Conservation (phyloP, 2,329 filamentous ascomycete genomes). For the Pseudogymnoascus sp. region DNA sequence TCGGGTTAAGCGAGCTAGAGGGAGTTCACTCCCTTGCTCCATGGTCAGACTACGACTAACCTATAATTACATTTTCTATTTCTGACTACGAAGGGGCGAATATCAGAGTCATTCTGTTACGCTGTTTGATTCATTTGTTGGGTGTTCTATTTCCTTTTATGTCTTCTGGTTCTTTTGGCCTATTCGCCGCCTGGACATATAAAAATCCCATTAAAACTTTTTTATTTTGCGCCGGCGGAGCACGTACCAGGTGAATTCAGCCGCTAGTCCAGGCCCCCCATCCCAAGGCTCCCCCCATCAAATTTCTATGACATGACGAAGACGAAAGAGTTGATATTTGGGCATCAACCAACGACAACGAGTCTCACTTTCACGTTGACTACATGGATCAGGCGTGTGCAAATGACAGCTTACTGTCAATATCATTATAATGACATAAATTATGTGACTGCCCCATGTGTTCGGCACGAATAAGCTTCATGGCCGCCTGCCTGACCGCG, state of each 20-base stretch:
- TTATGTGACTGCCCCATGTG: background rate
- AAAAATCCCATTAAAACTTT: conserved; percentile 5
- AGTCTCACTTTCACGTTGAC: background rate
- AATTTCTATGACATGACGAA: background rate
- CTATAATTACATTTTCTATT: background rate
- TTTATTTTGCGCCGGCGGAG: background rate
- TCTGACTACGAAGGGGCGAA: background rate
- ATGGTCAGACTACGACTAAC: background rate
- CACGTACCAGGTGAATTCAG: background rate
- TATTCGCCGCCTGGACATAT: background rate
- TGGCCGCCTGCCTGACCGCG: background rate
- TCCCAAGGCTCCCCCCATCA: background rate
- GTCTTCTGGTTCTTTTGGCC: too few relatives aligned
- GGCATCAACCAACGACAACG: background rate
- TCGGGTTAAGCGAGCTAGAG: conserved; percentile 13
- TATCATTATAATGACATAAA: background rate
- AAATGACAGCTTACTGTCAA: background rate
- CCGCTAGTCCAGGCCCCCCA: background rate
- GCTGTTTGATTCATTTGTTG: background rate
- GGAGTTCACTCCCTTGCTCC: background rate
- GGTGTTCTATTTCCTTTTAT: background rate
- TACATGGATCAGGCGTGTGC: background rate
- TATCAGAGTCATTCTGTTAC: background rate
- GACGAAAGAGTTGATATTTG: background rate
- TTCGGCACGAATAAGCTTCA: background rate